These are phyloP conservation scores for Stemphylium beticola DNA, from an alignment of 2,329 filamentous ascomycete species.

Conservation along the genomic window DNA sequence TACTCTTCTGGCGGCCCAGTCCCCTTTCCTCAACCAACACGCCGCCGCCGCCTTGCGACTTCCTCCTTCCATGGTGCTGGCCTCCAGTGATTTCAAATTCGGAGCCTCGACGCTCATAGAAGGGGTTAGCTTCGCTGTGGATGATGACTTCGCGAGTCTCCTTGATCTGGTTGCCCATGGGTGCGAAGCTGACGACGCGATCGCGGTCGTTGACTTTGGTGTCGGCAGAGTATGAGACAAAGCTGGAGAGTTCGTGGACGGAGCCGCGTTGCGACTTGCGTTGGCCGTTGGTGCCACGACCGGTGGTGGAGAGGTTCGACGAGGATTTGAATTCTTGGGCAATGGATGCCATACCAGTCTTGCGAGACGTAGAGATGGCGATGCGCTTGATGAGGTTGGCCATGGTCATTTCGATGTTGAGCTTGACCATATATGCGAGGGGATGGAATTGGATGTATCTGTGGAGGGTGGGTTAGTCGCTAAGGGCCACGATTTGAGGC, in stretches of 20 bases:
- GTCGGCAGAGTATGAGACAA: conserved; percentile 27
- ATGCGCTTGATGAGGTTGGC: conserved; percentile 56
- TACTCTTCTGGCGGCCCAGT: conserved; percentile 21
- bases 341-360: conserved; percentile 34
- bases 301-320: conserved; percentile 30
- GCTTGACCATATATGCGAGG: conserved; percentile 57
- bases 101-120: conserved; percentile 14
- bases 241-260: conserved; percentile 35
- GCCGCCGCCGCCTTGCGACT: conserved; percentile 6
- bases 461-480: not conserved
- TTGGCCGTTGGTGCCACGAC: conserved; percentile 12
- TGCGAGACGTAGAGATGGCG: conserved; percentile 40
- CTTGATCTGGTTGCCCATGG: conserved; percentile 39
- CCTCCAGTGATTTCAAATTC: conserved; percentile 19
- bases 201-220: conserved; percentile 13
- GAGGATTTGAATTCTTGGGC: conserved; percentile 40
- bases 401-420: conserved; percentile 61
- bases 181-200: conserved; percentile 27
- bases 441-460: conserved; percentile 60
- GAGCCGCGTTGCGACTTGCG: conserved; percentile 18
- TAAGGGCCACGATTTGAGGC: not conserved
- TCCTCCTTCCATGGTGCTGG: not conserved
- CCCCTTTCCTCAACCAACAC: conserved; percentile 16
- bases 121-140: conserved; percentile 32
- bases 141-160: conserved; percentile 38